Percentiles rank a stretch among this genome's conserved stretches.
These are phyloP conservation scores for Citrus maxima DNA, from an alignment of 345 rosid species.

Conservation along the genomic window DNA sequence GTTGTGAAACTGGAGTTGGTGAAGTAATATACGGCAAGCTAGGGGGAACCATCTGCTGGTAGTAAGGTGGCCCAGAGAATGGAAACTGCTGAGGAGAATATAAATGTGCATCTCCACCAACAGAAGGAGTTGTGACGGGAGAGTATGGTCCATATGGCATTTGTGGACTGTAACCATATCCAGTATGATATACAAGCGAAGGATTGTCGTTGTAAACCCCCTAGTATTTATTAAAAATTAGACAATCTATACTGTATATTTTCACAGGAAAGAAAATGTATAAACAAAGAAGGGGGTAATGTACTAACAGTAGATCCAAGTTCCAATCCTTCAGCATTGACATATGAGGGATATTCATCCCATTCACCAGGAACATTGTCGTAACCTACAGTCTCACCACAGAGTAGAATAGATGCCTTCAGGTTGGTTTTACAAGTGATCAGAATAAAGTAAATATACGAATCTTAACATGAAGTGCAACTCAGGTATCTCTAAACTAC, in stretches of 20 bases:
- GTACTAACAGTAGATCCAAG: constrained; percentile 68
- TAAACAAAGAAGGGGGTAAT: constrained; percentile 10
- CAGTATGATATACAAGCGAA: constrained; percentile 70
- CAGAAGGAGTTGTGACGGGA: constrained; percentile 77
- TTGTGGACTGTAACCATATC: constrained; percentile 79
- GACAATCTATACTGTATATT: background rate
- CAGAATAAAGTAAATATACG: background rate
- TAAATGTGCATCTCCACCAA: constrained; percentile 62
- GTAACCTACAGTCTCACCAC: constrained; percentile 44
- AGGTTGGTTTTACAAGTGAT: constrained; percentile 1
- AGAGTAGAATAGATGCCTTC: constrained; percentile 10
- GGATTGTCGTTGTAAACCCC: constrained; percentile 76
- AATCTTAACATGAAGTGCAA: background rate
- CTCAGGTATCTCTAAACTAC: background rate
- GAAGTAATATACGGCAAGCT: constrained; percentile 69
- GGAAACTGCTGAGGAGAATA: constrained; percentile 72
- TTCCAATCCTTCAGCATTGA: constrained; percentile 71
- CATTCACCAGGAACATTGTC: constrained; percentile 62
- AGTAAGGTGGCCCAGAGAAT: constrained; percentile 64
- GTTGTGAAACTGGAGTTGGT: constrained; percentile 57
- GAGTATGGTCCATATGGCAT: constrained; percentile 91
- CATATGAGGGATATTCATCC: constrained; percentile 70
- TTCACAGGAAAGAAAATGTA: background rate
- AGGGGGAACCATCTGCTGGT: constrained; percentile 71
- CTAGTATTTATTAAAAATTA: constrained; percentile 32